Conservation (phyloP, 306 rosid genomes). For the Begonia peltatifolia region DNA sequence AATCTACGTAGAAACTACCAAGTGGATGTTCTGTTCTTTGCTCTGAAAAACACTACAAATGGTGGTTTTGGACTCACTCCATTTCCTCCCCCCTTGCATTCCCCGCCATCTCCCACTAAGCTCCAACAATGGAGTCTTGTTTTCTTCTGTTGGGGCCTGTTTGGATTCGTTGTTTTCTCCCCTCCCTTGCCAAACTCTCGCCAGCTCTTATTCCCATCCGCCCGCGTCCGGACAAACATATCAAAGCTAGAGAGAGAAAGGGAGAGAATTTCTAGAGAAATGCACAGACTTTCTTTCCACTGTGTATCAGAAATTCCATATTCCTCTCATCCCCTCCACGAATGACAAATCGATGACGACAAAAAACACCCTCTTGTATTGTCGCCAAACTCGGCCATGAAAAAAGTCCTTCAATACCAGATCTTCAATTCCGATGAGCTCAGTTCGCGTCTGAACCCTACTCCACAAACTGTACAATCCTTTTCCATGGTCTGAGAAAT, state of each 20-base stretch:
- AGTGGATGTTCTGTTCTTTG: too few species aligned
- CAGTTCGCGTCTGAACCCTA: conserved; percentile 10
- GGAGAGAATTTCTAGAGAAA: neutral
- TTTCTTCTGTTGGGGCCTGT: conserved; percentile 27
- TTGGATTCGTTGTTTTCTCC: conserved; percentile 19
- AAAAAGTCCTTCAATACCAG: conserved; percentile 14
- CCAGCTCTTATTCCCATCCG: conserved; percentile 45
- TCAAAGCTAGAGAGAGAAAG: conserved; percentile 10
- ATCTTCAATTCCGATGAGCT: conserved; percentile 12
- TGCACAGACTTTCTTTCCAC: neutral
- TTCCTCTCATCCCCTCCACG: conserved; percentile 16
- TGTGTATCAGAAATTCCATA: conserved; percentile 24
- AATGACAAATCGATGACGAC: conserved; percentile 28
- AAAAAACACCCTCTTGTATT: conserved; percentile 18
- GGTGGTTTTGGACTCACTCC: conserved; percentile 20
- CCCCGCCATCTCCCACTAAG: conserved; percentile 24
- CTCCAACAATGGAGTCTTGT: conserved; percentile 21
- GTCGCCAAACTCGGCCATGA: conserved; percentile 24
- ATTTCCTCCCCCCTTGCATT: conserved; percentile 14
- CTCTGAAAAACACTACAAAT: conserved; percentile 17
- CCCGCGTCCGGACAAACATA: conserved; percentile 20
- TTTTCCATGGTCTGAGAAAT: neutral
- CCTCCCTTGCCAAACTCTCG: conserved; percentile 16
- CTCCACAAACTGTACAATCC: conserved; percentile 2
- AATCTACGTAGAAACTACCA: too few species aligned